A percentile compares a stretch with the other conserved stretches of the same genome.
Evolutionary conservation across 495 filamentous ascomycete genomes (phyloP).

Genomic region (Elasticomyces elasticus): DNA sequence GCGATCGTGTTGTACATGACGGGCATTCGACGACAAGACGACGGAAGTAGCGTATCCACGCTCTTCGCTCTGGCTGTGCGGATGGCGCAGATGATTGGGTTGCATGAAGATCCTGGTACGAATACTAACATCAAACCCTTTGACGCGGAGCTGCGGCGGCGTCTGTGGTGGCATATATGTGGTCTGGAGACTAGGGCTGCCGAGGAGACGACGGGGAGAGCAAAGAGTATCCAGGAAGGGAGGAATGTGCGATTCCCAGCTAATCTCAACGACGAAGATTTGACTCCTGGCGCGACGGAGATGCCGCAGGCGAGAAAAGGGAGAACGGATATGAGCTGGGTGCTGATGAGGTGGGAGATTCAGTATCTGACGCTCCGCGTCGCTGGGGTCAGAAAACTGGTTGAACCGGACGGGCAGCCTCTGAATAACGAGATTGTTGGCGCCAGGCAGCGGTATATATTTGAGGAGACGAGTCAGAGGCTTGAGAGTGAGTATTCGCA

Average conservation of each 20-base stretch:
- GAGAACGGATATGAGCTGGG: constrained; percentile 1
- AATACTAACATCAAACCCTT: background rate
- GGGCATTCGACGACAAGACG: constrained; percentile 11
- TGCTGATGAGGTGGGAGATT: background rate
- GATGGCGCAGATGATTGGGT: constrained; percentile 7
- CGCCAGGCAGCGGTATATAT: background rate
- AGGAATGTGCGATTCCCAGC: constrained; percentile 5
- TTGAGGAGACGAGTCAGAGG: background rate
- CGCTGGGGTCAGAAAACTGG: background rate
- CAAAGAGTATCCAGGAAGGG: constrained; percentile 12
- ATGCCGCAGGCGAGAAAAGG: background rate
- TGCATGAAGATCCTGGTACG: constrained; percentile 9
- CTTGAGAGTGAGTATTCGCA: background rate
- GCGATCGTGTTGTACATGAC: constrained; percentile 16
- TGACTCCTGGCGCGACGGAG: background rate
- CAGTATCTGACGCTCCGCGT: background rate
- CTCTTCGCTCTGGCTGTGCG: constrained; percentile 9
- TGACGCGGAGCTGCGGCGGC: constrained; percentile 7
- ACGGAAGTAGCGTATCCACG: background rate
- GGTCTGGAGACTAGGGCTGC: constrained; percentile 6
- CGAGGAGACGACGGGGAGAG: constrained; percentile 1
- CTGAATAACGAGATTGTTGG: background rate
- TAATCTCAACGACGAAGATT: constrained; percentile 6
- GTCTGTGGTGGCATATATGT: constrained; percentile 15
- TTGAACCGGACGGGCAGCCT: background rate